Percentiles rank a stretch among this genome's conserved stretches.
These are phyloP conservation scores for Ceratobasidium sp. DNA, from an alignment of 1,284 basidiomycete species.

Conservation along the genomic window DNA sequence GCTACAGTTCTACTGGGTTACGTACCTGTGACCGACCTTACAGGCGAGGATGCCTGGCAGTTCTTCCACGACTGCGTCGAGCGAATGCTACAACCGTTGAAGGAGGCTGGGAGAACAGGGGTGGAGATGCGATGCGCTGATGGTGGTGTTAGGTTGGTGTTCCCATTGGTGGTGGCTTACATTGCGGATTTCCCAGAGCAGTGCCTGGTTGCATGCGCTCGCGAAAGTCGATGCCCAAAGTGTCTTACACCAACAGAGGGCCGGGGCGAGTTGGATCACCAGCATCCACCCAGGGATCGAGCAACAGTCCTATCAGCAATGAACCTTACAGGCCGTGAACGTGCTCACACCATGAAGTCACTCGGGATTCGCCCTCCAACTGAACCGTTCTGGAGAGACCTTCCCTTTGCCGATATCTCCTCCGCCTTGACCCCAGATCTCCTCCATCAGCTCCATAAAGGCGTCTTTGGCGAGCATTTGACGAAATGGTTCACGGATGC, in stretches of 20 bases:
- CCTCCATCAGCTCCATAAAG: constrained; percentile 49
- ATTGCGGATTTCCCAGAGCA: neutral
- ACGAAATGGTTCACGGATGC: constrained; percentile 52
- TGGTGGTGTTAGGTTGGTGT: neutral
- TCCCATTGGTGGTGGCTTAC: neutral
- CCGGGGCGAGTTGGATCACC: neutral
- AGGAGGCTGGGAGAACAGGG: too few species aligned
- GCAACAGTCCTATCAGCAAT: too few species aligned
- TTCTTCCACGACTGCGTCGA: too few species aligned
- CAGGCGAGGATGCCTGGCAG: too few species aligned
- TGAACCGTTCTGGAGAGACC: constrained; percentile 34
- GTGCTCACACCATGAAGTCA: neutral
- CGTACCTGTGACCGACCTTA: too few species aligned
- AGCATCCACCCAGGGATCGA: neutral
- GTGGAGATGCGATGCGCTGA: neutral
- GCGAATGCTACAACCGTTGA: too few species aligned
- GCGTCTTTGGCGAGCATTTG: constrained; percentile 55
- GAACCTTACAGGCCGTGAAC: neutral
- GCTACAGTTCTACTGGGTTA: too few species aligned
- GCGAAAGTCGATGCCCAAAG: neutral
- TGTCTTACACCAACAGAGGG: neutral
- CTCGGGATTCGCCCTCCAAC: neutral
- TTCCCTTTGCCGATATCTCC: constrained; percentile 41
- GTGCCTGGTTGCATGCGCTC: neutral
- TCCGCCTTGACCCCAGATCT: constrained; percentile 44